These are phyloP conservation scores for Nakazawaea wyomingensis DNA, from an alignment of 805 yeast genomes.

Conservation along the genomic window DNA sequence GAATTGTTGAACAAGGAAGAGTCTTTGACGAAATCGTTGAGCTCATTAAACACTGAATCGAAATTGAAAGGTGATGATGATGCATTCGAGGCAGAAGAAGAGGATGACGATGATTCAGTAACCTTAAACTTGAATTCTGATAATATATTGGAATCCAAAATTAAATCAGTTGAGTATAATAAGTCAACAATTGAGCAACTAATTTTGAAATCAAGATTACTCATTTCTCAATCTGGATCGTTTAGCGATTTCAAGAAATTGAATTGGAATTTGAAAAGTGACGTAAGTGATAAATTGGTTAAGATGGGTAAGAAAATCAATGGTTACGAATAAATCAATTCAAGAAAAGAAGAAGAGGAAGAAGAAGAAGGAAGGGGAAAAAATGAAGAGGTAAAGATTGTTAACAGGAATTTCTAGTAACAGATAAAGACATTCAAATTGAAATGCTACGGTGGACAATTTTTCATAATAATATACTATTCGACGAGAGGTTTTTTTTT, in stretches of 20 bases:
- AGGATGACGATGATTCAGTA: constrained; percentile 8
- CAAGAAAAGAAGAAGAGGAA: too few relatives aligned
- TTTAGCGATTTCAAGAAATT: constrained; percentile 19
- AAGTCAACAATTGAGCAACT: constrained; percentile 18
- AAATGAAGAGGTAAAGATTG: too few relatives aligned
- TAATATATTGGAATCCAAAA: constrained; percentile 4
- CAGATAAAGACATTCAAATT: too few relatives aligned
- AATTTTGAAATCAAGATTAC: constrained; percentile 20
- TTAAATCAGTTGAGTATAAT: constrained; percentile 10
- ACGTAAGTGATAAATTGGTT: constrained; percentile 24
- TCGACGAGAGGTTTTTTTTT: too few relatives aligned
- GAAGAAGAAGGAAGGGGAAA: too few relatives aligned
- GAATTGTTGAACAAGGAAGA: constrained; percentile 15
- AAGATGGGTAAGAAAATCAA: constrained; percentile 22
- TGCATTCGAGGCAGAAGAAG: constrained; percentile 1
- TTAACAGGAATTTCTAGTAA: too few relatives aligned
- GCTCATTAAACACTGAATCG: not conserved
- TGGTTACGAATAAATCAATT: constrained; percentile 19
- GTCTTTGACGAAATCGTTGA: not conserved
- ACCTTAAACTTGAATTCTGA: constrained; percentile 5
- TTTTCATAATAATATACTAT: too few relatives aligned
- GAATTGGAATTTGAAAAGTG: constrained; percentile 25
- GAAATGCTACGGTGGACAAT: too few relatives aligned
- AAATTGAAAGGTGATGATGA: constrained; percentile 3
- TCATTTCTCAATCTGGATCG: constrained; percentile 15